Conservation (phyloP, 768 basidiomycete species). For the Kwoniella pini region DNA sequence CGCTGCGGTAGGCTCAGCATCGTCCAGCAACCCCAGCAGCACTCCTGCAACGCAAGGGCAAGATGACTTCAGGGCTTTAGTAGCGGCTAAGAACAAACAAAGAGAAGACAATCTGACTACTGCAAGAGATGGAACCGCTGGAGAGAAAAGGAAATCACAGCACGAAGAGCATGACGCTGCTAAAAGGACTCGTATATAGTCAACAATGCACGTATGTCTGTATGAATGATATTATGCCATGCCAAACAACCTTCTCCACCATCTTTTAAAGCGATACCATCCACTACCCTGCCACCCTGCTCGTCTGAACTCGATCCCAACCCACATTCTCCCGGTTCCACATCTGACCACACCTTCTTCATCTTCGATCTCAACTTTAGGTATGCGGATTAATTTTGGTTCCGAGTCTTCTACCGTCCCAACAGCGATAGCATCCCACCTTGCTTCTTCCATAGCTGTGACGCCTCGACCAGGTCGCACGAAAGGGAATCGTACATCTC, state of each 20-base stretch:
- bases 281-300: slow-evolving; percentile 73
- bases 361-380: slow-evolving; percentile 56
- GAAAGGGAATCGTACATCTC: slow-evolving; percentile 61
- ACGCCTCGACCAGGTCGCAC: slow-evolving; percentile 38
- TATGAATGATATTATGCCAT: slow-evolving; percentile 52
- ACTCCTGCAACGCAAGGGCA: slow-evolving; percentile 57
- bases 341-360: slow-evolving; percentile 66
- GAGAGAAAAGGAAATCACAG: slow-evolving; percentile 27
- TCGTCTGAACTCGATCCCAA: slow-evolving; percentile 64
- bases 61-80: slow-evolving; percentile 83
- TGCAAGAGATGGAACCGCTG: not conserved
- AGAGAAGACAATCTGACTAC: slow-evolving; percentile 29
- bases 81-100: slow-evolving; percentile 55
- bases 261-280: slow-evolving; percentile 75
- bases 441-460: slow-evolving; percentile 26
- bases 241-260: slow-evolving; percentile 79
- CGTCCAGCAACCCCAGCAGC: not conserved
- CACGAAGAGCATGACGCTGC: slow-evolving; percentile 19
- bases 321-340: slow-evolving; percentile 84
- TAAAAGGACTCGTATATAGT: slow-evolving; percentile 14
- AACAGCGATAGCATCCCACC: slow-evolving; percentile 26
- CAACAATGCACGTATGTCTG: slow-evolving; percentile 14
- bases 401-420: not conserved
- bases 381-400: slow-evolving; percentile 20
- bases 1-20: too few species aligned